phyloP scores from a whole-genome alignment of 805 yeast genomes.

The Candida vartiovaarae region DNA sequence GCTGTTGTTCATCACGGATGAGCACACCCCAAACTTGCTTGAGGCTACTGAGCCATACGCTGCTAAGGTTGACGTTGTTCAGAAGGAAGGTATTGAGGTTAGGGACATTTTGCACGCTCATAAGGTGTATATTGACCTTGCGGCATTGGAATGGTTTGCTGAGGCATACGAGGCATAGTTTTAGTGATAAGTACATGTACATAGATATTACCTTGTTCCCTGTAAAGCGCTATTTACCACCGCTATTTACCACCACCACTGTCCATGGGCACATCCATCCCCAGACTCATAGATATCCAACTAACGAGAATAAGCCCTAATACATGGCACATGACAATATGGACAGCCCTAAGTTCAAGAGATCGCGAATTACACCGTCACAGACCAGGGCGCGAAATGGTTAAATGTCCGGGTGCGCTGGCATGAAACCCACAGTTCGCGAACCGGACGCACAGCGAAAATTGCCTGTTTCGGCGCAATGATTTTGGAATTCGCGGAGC shows the following conservation, averaged over 20 bases:
- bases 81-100: conserved; percentile 74
- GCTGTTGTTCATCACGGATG: conserved; percentile 62
- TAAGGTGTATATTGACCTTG: conserved; percentile 63
- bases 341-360: too few species aligned
- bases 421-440: too few species aligned
- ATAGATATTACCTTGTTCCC: conserved; percentile 2
- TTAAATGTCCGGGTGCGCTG: too few species aligned
- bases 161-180: conserved; percentile 7
- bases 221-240: not conserved
- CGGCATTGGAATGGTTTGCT: conserved; percentile 60
- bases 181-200: conserved; percentile 4
- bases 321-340: too few species aligned
- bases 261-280: too few species aligned
- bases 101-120: conserved; percentile 78
- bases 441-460: too few species aligned
- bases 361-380: too few species aligned
- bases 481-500: not conserved
- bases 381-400: too few species aligned
- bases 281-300: too few species aligned
- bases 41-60: conserved; percentile 47
- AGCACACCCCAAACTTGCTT: conserved; percentile 50
- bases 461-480: too few species aligned
- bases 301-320: too few species aligned
- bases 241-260: too few species aligned
- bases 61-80: conserved; percentile 53